phyloP scores from a whole-genome alignment of 2,329 filamentous ascomycete species.

The Sclerotinia borealis region DNA sequence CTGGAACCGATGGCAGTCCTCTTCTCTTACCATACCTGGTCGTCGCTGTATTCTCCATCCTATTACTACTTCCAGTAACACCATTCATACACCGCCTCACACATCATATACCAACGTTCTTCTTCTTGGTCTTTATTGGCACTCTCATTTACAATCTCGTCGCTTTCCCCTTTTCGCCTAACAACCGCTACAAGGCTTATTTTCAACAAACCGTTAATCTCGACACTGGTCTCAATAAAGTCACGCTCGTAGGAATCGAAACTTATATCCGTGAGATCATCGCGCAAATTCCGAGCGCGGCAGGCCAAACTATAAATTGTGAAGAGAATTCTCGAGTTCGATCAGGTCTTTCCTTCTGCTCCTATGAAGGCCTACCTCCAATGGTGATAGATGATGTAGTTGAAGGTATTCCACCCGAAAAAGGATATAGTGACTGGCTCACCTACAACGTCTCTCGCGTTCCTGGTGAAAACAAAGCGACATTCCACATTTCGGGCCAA shows the following conservation, averaged over 20 bases:
- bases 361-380: slow-evolving; percentile 64
- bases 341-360: slow-evolving; percentile 57
- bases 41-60: slow-evolving; percentile 59
- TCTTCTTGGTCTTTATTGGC: slow-evolving; percentile 65
- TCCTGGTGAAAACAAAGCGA: slow-evolving; percentile 44
- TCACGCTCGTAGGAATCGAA: slow-evolving; percentile 62
- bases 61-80: slow-evolving; percentile 68
- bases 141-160: slow-evolving; percentile 81
- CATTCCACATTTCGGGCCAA: slow-evolving; percentile 59
- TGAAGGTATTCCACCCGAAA: slow-evolving; percentile 37
- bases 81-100: slow-evolving; percentile 86
- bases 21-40: slow-evolving; percentile 66
- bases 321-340: slow-evolving; percentile 35
- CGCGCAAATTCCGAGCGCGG: slow-evolving; percentile 61
- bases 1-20: slow-evolving; percentile 74
- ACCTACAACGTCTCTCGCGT: slow-evolving; percentile 52
- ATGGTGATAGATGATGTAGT: slow-evolving; percentile 49
- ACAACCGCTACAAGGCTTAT: slow-evolving; percentile 76
- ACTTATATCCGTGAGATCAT: slow-evolving; percentile 64
- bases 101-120: slow-evolving; percentile 71
- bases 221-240: slow-evolving; percentile 62
- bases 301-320: slow-evolving; percentile 55
- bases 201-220: slow-evolving; percentile 80
- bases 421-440: slow-evolving; percentile 53
- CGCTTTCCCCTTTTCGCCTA: slow-evolving; percentile 80